phyloP scores from a whole-genome alignment of 306 rosid species.

The Abrus precatorius region DNA sequence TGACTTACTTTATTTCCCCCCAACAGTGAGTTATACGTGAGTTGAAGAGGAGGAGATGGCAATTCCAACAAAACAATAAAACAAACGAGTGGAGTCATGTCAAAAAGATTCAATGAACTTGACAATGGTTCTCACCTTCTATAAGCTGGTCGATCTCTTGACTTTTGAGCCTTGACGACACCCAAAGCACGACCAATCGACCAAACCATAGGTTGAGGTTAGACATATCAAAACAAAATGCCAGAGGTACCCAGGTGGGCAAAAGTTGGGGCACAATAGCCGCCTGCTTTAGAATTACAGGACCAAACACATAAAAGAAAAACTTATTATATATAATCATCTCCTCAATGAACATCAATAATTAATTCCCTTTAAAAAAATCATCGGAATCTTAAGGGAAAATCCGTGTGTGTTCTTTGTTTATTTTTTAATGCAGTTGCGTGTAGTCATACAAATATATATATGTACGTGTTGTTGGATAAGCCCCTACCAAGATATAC shows the following conservation, averaged over 20 bases:
- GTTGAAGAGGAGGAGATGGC: neutral
- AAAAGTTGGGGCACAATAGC: conserved; percentile 56
- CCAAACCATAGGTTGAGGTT: conserved; percentile 26
- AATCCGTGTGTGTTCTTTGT: neutral
- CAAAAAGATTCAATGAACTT: conserved; percentile 51
- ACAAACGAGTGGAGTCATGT: conserved; percentile 8
- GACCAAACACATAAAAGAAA: conserved; percentile 18
- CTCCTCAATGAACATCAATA: conserved; percentile 20
- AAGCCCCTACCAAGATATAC: neutral
- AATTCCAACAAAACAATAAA: neutral
- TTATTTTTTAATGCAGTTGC: neutral
- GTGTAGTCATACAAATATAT: conserved; percentile 4
- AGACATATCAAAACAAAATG: conserved; percentile 30
- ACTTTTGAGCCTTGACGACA: conserved; percentile 44
- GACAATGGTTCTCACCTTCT: conserved; percentile 30
- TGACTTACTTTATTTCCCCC: neutral
- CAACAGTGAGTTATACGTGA: neutral
- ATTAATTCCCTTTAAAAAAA: neutral
- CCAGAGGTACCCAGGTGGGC: conserved; percentile 29
- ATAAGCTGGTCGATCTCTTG: conserved; percentile 35
- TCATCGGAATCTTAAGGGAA: neutral
- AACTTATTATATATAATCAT: neutral
- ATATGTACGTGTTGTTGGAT: conserved; percentile 22
- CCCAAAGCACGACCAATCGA: conserved; percentile 41
- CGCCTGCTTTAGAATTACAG: conserved; percentile 38